phyloP scores from a whole-genome alignment of 2,329 filamentous ascomycete genomes.

The Coleophoma crateriformis region DNA sequence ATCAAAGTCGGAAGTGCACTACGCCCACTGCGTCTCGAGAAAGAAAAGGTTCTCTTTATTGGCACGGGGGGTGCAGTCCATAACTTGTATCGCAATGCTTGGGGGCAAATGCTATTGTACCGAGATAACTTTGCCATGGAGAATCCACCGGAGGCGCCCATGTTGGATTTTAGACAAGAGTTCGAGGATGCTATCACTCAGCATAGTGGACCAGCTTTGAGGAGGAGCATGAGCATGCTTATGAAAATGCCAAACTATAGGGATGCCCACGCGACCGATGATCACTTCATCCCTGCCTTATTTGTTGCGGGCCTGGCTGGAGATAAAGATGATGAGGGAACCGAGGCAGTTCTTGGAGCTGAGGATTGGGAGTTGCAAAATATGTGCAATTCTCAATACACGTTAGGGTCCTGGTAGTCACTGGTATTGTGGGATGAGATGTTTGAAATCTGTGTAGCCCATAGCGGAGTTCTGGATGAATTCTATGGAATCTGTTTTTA shows the following conservation, averaged over 20 bases:
- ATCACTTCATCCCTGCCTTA: slow-evolving; percentile 62
- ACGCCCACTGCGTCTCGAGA: slow-evolving; percentile 44
- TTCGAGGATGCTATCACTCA: slow-evolving; percentile 54
- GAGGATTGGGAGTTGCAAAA: slow-evolving; percentile 56
- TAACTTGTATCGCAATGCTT: slow-evolving; percentile 64
- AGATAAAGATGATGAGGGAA: slow-evolving; percentile 37
- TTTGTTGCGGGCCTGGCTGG: slow-evolving; percentile 56
- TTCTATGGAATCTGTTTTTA: too few species aligned
- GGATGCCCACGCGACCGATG: slow-evolving; percentile 64
- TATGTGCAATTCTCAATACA: slow-evolving; percentile 22
- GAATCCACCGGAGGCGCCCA: slow-evolving; percentile 51
- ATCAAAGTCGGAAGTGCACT: slow-evolving; percentile 52
- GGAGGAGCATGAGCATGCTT: slow-evolving; percentile 50
- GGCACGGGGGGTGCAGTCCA: slow-evolving; percentile 60
- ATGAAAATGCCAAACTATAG: slow-evolving; percentile 64
- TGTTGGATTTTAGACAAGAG: slow-evolving; percentile 60
- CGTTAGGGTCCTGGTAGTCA: slow-evolving; percentile 41
- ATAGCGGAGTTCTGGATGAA: too few species aligned
- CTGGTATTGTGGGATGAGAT: too few species aligned
- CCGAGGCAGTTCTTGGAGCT: slow-evolving; percentile 39
- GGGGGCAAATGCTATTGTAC: slow-evolving; percentile 53
- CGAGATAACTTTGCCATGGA: slow-evolving; percentile 56
- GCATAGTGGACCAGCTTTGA: slow-evolving; percentile 46
- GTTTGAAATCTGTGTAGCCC: too few species aligned
- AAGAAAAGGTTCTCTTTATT: slow-evolving; percentile 50